These are phyloP conservation scores for Syncephalastrum monosporum DNA, from an alignment of 371 early-diverging fungal species.

Conservation along the genomic window DNA sequence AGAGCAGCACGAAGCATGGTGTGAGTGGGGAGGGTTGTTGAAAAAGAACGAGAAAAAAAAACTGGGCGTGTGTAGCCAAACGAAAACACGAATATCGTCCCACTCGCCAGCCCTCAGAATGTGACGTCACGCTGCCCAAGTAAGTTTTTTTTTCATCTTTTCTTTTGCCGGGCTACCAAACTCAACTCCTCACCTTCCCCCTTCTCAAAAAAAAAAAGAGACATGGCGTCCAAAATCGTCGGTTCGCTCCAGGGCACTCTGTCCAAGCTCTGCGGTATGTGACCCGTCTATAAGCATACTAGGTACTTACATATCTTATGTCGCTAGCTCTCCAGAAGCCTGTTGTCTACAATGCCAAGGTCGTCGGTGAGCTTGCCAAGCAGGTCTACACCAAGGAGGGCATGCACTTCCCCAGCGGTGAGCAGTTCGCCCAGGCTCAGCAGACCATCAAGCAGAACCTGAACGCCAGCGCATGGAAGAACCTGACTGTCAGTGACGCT, in stretches of 20 bases:
- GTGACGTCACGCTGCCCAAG: too few relatives aligned
- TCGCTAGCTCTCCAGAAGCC: conserved; percentile 43
- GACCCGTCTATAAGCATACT: too few relatives aligned
- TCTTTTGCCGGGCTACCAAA: too few relatives aligned
- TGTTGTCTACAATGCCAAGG: conserved; percentile 59
- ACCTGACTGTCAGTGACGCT: conserved; percentile 41
- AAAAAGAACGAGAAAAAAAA: conserved; percentile 17
- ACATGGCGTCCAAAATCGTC: conserved; percentile 22
- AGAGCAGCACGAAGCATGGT: conserved; percentile 53
- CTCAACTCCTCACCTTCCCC: too few relatives aligned
- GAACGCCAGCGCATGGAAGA: conserved; percentile 53
- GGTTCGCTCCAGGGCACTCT: conserved; percentile 25
- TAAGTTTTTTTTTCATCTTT: too few relatives aligned
- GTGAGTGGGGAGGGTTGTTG: conserved; percentile 36
- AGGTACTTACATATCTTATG: neutral
- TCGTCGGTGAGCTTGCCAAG: conserved; percentile 67
- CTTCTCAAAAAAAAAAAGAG: too few relatives aligned
- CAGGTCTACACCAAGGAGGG: conserved; percentile 71
- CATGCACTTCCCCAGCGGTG: conserved; percentile 63
- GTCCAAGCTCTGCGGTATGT: conserved; percentile 40
- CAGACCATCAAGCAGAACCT: conserved; percentile 46
- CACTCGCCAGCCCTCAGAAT: too few relatives aligned
- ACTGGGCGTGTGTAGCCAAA: too few relatives aligned
- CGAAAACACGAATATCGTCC: too few relatives aligned
- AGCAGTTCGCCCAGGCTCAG: conserved; percentile 59